Evolutionary conservation across 2,329 filamentous ascomycete species (phyloP).

Genomic region (Penicillium sp.): DNA sequence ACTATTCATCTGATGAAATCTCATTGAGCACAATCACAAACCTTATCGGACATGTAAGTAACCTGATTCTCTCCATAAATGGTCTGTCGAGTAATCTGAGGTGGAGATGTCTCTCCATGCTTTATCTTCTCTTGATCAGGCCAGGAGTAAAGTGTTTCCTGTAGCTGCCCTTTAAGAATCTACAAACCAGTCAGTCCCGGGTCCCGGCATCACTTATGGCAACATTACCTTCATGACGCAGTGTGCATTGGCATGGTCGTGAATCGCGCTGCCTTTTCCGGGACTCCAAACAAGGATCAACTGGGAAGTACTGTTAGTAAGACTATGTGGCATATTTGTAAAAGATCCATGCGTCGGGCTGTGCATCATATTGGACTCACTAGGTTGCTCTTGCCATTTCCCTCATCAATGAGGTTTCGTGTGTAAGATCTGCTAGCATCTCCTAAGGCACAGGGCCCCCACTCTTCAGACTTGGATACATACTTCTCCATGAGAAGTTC

Average conservation of each 20-base stretch:
- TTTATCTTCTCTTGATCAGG: slow-evolving; percentile 54
- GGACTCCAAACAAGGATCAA: slow-evolving; percentile 88
- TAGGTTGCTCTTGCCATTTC: slow-evolving; percentile 78
- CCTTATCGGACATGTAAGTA: slow-evolving; percentile 83
- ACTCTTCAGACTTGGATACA: slow-evolving; percentile 66
- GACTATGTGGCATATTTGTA: background rate
- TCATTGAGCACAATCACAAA: slow-evolving; percentile 16
- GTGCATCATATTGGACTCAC: slow-evolving; percentile 45
- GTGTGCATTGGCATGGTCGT: slow-evolving; percentile 86
- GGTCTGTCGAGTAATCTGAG: slow-evolving; percentile 66
- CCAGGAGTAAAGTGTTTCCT: slow-evolving; percentile 78
- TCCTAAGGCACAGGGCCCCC: slow-evolving; percentile 73
- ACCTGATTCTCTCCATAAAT: slow-evolving; percentile 71
- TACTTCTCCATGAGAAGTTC: slow-evolving; percentile 74
- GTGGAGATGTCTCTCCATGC: slow-evolving; percentile 52
- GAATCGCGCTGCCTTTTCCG: slow-evolving; percentile 78
- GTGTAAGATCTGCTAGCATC: slow-evolving; percentile 74
- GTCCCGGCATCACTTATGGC: background rate
- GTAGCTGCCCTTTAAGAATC: slow-evolving; percentile 74
- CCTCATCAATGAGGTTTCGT: slow-evolving; percentile 83
- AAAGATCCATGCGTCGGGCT: background rate
- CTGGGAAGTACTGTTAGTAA: slow-evolving; percentile 46
- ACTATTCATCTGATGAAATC: background rate
- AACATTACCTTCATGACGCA: slow-evolving; percentile 74
- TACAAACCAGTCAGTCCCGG: slow-evolving; percentile 28